phyloP scores from a whole-genome alignment of 2,329 filamentous ascomycete genomes.

The Hymenoscyphus scutula region DNA sequence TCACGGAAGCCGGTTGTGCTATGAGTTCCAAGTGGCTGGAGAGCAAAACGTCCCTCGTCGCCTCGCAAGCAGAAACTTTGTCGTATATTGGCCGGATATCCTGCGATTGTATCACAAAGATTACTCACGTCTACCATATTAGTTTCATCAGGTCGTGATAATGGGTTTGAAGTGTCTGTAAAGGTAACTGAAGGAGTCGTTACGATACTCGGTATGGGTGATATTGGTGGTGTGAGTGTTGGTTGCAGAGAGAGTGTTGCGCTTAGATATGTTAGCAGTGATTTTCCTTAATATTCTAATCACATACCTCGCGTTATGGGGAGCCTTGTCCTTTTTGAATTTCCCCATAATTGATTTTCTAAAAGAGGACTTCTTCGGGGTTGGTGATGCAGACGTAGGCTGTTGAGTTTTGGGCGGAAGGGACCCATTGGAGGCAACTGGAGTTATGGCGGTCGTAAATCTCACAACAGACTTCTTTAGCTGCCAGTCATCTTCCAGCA shows the following conservation, averaged over 20 bases:
- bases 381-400: background rate
- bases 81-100: background rate
- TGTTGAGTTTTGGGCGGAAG: background rate
- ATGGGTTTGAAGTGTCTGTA: background rate
- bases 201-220: background rate
- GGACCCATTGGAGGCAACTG: background rate
- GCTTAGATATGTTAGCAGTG: background rate
- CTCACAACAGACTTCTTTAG: slow-evolving; percentile 9
- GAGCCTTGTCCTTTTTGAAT: background rate
- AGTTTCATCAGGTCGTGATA: background rate
- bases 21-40: slow-evolving; percentile 13
- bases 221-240: background rate
- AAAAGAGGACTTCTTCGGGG: background rate
- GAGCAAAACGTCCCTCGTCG: slow-evolving; percentile 13
- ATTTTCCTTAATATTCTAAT: background rate
- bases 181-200: background rate
- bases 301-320: background rate
- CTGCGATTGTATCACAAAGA: background rate
- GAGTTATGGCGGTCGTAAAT: background rate
- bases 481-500: slow-evolving; percentile 9
- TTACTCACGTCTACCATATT: background rate
- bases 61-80: slow-evolving; percentile 6
- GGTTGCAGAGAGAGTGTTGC: background rate
- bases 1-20: slow-evolving; percentile 9
- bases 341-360: background rate